Evolutionary conservation across 2,329 filamentous ascomycete species (phyloP).

Genomic region (Alternaria angustiovoidea): DNA sequence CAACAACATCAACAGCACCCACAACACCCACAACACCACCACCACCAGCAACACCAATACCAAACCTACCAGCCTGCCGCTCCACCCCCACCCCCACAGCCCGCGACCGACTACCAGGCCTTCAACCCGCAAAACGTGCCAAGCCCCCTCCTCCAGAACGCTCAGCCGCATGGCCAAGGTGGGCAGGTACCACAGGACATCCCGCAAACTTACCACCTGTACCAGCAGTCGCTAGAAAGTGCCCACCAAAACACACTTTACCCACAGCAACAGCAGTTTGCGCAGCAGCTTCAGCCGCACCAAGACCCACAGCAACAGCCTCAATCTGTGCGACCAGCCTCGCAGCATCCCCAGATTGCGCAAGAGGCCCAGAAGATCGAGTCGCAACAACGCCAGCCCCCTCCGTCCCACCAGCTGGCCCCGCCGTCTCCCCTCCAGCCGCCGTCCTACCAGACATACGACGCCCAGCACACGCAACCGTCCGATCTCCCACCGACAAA

Average conservation of each 20-base stretch:
- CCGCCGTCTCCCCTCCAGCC: conserved; percentile 48
- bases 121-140: conserved; percentile 44
- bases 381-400: conserved; percentile 42
- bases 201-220: conserved; percentile 36
- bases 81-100: conserved; percentile 33
- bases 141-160: conserved; percentile 39
- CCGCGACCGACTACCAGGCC: conserved; percentile 41
- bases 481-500: conserved; percentile 39
- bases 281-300: conserved; percentile 25
- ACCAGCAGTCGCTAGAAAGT: conserved; percentile 31
- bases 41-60: conserved; percentile 36
- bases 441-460: conserved; percentile 44
- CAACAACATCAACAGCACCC: conserved; percentile 39
- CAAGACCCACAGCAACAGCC: conserved; percentile 35
- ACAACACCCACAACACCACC: conserved; percentile 38
- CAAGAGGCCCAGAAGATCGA: conserved; percentile 40
- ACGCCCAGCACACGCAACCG: conserved; percentile 36
- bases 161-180: conserved; percentile 40
- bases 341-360: conserved; percentile 43
- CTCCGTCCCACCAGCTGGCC: conserved; percentile 46
- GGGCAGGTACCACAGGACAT: conserved; percentile 33
- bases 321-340: conserved; percentile 37
- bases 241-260: conserved; percentile 37
- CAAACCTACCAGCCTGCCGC: conserved; percentile 41
- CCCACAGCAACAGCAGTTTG: conserved; percentile 35